phyloP scores from a whole-genome alignment of 768 basidiomycete species.

The Paxillus ammoniavirescens region DNA sequence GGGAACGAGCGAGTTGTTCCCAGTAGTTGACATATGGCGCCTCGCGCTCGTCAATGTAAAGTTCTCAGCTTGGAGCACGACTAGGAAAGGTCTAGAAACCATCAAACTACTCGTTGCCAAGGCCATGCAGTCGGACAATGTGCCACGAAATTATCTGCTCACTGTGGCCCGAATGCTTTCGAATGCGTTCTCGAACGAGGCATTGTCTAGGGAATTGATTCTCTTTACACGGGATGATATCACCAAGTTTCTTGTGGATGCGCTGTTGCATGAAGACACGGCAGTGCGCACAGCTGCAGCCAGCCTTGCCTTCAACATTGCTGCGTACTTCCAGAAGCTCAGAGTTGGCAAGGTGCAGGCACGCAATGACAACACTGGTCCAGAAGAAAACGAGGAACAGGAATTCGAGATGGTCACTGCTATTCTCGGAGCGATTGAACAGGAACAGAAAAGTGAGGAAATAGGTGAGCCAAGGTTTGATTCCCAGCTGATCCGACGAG shows the following conservation, averaged over 20 bases:
- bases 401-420: constrained; percentile 82
- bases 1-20: constrained; percentile 62
- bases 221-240: constrained; percentile 32
- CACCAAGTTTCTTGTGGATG: constrained; percentile 59
- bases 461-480: constrained; percentile 63
- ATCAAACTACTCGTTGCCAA: constrained; percentile 47
- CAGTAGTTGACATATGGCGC: constrained; percentile 81
- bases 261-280: constrained; percentile 67
- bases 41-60: constrained; percentile 67
- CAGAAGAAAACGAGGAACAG: constrained; percentile 74
- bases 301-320: constrained; percentile 76
- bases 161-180: constrained; percentile 66
- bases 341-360: constrained; percentile 45
- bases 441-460: constrained; percentile 74
- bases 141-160: constrained; percentile 56
- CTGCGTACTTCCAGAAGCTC: constrained; percentile 61
- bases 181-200: constrained; percentile 57
- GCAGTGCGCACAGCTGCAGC: constrained; percentile 76
- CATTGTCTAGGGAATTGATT: constrained; percentile 42
- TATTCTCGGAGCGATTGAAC: constrained; percentile 72
- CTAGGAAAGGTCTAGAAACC: constrained; percentile 30
- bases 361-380: constrained; percentile 33
- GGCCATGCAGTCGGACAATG: constrained; percentile 32
- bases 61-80: constrained; percentile 51
- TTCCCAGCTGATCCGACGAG: background rate